Evolutionary conservation across 495 filamentous ascomycete genomes (phyloP), one percentile per base, ranked within the genome.

Genomic region (Tuber brumale): DNA sequence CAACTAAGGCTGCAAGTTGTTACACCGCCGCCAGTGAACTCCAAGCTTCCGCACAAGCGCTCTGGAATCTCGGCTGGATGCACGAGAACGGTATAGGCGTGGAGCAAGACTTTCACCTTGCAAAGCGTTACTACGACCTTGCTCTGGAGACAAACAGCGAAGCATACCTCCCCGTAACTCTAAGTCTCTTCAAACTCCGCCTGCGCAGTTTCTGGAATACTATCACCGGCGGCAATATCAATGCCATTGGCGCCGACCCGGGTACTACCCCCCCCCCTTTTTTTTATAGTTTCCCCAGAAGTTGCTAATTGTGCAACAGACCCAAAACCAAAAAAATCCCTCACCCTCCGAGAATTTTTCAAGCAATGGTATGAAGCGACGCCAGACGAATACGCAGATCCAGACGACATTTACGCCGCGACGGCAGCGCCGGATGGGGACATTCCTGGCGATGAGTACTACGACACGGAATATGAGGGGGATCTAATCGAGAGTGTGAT

Each of bases 41-140:
- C 71, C 89, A 93, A 80, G 92, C 93, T 81, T 95, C 93, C 82
- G 94, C 95, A 41, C 95, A 98, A 85, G 96, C 96, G 19, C 90
- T 97, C 74, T 99, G 93, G 89, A 97, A 99, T 79, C 86, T 99
- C 19, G 95, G 95, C 21, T 99, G 95, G 95, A 98, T 99, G 93
- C 94, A 99, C 84, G 95, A 99, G 85, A 97, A 98, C 82, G 95
- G 95, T 3, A 87, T 98, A 70, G 94, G 95, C 18, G 90, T 97
- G 4, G 90, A 92, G 48, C 95, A 99, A 82, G 95, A 99, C 83
- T 99, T 95, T 83, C 95, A 98, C 82, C 90, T 99, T 51, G 95
- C 96, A 5, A 99, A 99, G 85, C 86, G 95, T 39, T 96, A 92
- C 84, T 99, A 99, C 82, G 95, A 99, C 82, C 87, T 93, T 72